These are phyloP conservation scores for Pisolithus thermaeus DNA, from an alignment of 1,284 basidiomycete genomes.

Conservation along the genomic window DNA sequence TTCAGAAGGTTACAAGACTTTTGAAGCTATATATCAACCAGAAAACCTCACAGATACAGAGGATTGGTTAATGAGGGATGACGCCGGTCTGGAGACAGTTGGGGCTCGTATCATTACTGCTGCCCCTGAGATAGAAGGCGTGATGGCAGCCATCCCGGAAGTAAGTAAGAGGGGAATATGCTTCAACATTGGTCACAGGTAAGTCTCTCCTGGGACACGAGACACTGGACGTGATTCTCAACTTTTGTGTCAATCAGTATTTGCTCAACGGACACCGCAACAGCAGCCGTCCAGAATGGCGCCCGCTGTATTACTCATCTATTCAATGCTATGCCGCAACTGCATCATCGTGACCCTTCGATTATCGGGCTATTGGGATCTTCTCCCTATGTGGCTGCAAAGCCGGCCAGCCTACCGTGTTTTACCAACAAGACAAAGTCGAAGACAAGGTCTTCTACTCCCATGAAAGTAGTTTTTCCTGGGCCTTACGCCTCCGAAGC, in stretches of 20 bases:
- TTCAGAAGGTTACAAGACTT: slow-evolving; percentile 50
- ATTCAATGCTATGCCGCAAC: slow-evolving; percentile 88
- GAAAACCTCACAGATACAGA: slow-evolving; percentile 56
- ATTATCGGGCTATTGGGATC: slow-evolving; percentile 85
- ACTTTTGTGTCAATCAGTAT: slow-evolving; percentile 34
- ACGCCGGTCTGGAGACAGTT: slow-evolving; percentile 29
- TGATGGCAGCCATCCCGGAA: slow-evolving; percentile 62
- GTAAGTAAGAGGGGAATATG: slow-evolving; percentile 64
- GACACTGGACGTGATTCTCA: not conserved
- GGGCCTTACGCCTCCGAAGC: slow-evolving; percentile 46
- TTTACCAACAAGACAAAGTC: slow-evolving; percentile 8
- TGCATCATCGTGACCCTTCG: slow-evolving; percentile 80
- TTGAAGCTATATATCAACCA: slow-evolving; percentile 71
- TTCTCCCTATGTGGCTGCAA: slow-evolving; percentile 53
- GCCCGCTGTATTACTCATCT: slow-evolving; percentile 86
- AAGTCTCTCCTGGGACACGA: slow-evolving; percentile 9
- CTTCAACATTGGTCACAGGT: slow-evolving; percentile 87
- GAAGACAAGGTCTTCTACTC: not conserved
- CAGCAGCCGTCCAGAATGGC: slow-evolving; percentile 60
- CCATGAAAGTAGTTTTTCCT: slow-evolving; percentile 11
- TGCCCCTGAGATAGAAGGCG: slow-evolving; percentile 82
- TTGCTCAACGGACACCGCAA: slow-evolving; percentile 62
- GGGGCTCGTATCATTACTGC: slow-evolving; percentile 82
- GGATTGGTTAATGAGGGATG: slow-evolving; percentile 56
- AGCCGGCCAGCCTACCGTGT: slow-evolving; percentile 24